These are phyloP conservation scores for Glebionis coronaria DNA, from an alignment of 129 eudicot species.

Conservation along the genomic window DNA sequence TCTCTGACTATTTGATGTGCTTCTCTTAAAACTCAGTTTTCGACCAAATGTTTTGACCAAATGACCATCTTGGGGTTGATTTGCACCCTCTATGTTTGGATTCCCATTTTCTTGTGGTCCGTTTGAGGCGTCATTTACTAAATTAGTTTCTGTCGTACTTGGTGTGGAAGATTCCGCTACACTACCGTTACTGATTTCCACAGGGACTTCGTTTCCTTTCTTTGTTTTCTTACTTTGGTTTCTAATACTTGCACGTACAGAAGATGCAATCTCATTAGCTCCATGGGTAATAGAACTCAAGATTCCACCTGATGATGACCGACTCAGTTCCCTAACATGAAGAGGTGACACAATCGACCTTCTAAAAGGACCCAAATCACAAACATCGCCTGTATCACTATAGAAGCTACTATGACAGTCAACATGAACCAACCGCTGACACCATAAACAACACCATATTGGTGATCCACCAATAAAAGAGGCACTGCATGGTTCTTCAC, in stretches of 20 bases:
- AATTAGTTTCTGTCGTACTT: slow-evolving; percentile 37
- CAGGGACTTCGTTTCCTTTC: slow-evolving; percentile 48
- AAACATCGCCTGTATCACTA: slow-evolving; percentile 84
- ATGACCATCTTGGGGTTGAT: slow-evolving; percentile 39
- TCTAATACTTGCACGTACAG: slow-evolving; percentile 90
- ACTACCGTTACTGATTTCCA: slow-evolving; percentile 47
- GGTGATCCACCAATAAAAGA: slow-evolving; percentile 98
- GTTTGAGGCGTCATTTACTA: slow-evolving; percentile 40
- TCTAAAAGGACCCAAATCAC: slow-evolving; percentile 92
- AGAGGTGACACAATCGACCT: slow-evolving; percentile 86
- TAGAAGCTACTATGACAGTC: slow-evolving; percentile 83
- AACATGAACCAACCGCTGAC: slow-evolving; percentile 94
- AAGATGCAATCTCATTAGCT: slow-evolving; percentile 97
- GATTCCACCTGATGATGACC: slow-evolving; percentile 65
- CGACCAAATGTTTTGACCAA: slow-evolving; percentile 44
- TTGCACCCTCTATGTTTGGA: slow-evolving; percentile 33
- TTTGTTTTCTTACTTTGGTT: slow-evolving; percentile 77
- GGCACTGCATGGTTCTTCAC: slow-evolving; percentile 95
- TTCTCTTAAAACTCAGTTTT: slow-evolving; percentile 54
- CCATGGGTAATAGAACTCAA: slow-evolving; percentile 93
- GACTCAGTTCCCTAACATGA: slow-evolving; percentile 65
- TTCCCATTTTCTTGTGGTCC: slow-evolving; percentile 47
- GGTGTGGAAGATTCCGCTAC: slow-evolving; percentile 48
- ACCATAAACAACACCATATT: slow-evolving; percentile 96
- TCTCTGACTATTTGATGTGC: slow-evolving; percentile 56